These are phyloP conservation scores for Arabis hirsuta DNA, from an alignment of 345 rosid genomes.

Conservation along the genomic window DNA sequence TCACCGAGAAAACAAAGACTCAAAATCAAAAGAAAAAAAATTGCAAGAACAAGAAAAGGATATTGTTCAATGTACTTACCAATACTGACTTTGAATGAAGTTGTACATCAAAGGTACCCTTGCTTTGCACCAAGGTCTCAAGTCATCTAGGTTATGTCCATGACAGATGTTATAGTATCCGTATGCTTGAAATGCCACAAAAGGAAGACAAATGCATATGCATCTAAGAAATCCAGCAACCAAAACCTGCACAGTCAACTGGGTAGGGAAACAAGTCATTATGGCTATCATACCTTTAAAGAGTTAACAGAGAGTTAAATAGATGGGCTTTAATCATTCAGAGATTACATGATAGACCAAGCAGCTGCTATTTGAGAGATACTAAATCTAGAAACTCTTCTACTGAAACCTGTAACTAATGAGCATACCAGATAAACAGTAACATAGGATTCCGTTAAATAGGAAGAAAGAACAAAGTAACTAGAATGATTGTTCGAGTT, in stretches of 20 bases:
- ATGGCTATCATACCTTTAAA: not conserved
- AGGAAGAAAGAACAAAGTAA: not conserved
- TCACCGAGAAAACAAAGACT: conserved; percentile 11
- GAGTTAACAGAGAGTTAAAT: not conserved
- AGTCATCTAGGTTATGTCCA: conserved; percentile 56
- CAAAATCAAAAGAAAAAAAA: conserved; percentile 7
- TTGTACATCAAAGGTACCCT: conserved; percentile 77
- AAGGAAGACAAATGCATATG: conserved; percentile 66
- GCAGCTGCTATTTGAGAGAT: not conserved
- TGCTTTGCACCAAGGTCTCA: conserved; percentile 90
- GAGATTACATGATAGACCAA: conserved; percentile 2
- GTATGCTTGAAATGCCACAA: conserved; percentile 80
- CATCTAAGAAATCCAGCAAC: conserved; percentile 63
- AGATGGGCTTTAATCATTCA: conserved; percentile 3
- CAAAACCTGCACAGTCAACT: conserved; percentile 68
- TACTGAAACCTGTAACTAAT: conserved; percentile 1
- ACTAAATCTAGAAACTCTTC: conserved; percentile 2
- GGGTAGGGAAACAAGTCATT: conserved; percentile 34
- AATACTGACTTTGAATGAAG: conserved; percentile 86
- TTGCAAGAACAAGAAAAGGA: conserved; percentile 20
- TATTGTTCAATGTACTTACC: conserved; percentile 52
- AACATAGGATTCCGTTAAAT: not conserved
- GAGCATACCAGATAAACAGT: not conserved
- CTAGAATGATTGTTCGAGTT: not conserved
- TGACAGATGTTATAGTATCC: conserved; percentile 76